Conservation (phyloP, 768 basidiomycete species). For the Dentipellis sp. region DNA sequence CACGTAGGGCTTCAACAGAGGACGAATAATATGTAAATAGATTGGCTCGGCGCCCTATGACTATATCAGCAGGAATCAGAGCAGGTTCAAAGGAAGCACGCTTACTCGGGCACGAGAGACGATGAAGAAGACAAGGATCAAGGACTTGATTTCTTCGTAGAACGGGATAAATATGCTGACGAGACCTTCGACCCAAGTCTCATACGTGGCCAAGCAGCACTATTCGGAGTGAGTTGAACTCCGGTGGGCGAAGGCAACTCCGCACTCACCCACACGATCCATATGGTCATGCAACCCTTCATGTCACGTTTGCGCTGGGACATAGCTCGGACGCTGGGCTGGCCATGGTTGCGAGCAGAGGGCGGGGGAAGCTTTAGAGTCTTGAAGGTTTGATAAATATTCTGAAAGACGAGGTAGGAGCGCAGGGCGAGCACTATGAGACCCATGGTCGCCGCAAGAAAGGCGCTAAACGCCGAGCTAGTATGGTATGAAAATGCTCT, state of each 20-base stretch:
- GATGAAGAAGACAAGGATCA: conserved; percentile 65
- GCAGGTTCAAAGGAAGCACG: background rate
- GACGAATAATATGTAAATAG: conserved; percentile 72
- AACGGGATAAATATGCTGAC: conserved; percentile 72
- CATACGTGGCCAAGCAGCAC: conserved; percentile 63
- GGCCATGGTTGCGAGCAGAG: conserved; percentile 42
- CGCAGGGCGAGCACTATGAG: conserved; percentile 61
- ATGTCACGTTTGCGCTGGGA: conserved; percentile 75
- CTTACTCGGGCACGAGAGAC: conserved; percentile 64
- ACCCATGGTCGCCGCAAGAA: conserved; percentile 38
- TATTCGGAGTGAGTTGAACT: conserved; percentile 21
- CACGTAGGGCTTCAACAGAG: conserved; percentile 68
- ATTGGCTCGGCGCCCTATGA: conserved; percentile 78
- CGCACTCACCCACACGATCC: conserved; percentile 73
- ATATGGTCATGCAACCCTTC: conserved; percentile 77
- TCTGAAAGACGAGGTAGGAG: conserved; percentile 62
- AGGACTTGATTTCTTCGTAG: conserved; percentile 73
- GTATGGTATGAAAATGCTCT: background rate
- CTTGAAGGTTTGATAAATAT: conserved; percentile 82
- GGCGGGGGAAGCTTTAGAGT: conserved; percentile 60
- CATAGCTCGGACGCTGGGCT: conserved; percentile 56
- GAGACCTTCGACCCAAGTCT: conserved; percentile 54
- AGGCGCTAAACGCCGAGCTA: conserved; percentile 5
- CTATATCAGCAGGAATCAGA: conserved; percentile 2
- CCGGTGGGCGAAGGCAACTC: conserved; percentile 2